These are phyloP conservation scores for Barnettozyma sucrosica DNA, from an alignment of 805 yeast genomes.

Conservation along the genomic window DNA sequence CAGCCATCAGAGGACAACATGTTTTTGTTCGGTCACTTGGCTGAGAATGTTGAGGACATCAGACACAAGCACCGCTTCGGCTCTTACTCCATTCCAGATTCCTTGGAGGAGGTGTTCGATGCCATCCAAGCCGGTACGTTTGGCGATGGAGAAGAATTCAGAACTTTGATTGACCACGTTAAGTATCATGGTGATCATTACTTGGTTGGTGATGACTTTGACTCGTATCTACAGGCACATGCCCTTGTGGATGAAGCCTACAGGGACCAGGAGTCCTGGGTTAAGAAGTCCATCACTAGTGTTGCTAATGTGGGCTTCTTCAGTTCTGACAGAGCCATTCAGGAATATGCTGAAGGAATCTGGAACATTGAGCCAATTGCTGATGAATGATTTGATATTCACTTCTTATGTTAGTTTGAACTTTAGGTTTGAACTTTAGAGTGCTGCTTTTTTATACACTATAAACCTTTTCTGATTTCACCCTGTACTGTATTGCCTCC, in stretches of 20 bases:
- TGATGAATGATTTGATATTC: constrained; percentile 4
- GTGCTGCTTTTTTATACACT: not conserved
- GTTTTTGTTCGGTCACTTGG: constrained; percentile 83
- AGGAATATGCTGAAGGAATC: constrained; percentile 85
- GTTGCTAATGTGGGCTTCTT: constrained; percentile 95
- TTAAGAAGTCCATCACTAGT: constrained; percentile 63
- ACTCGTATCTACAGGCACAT: constrained; percentile 80
- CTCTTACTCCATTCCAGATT: constrained; percentile 47
- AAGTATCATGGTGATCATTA: constrained; percentile 77
- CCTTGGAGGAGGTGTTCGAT: constrained; percentile 55
- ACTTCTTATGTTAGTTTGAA: not conserved
- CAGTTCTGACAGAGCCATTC: constrained; percentile 83
- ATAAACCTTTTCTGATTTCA: not conserved
- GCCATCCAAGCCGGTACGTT: constrained; percentile 65
- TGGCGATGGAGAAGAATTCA: constrained; percentile 64
- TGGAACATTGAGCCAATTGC: constrained; percentile 82
- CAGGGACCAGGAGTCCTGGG: constrained; percentile 65
- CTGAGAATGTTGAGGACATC: constrained; percentile 84
- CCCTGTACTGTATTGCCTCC: not conserved
- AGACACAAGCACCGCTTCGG: constrained; percentile 69
- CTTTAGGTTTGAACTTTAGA: not conserved
- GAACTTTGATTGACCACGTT: constrained; percentile 62
- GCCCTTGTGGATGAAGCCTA: constrained; percentile 66
- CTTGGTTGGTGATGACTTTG: constrained; percentile 85
- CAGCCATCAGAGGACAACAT: constrained; percentile 92